Conservation (phyloP, 495 filamentous ascomycete species). For the Lasiosphaeris hirsuta region DNA sequence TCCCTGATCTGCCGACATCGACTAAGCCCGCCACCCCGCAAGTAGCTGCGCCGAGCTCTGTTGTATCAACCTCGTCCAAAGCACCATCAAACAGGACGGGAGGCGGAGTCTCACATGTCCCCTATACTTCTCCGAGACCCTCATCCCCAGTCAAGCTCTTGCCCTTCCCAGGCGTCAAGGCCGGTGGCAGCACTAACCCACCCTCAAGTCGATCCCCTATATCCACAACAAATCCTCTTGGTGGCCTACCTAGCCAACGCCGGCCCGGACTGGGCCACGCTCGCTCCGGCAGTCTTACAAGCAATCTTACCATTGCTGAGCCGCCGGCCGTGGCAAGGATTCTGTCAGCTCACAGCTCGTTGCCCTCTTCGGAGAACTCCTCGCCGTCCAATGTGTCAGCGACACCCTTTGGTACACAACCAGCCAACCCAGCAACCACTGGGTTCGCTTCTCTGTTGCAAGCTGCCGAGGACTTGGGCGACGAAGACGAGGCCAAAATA, state of each 20-base stretch:
- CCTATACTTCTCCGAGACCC: conserved; percentile 35
- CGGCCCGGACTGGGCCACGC: conserved; percentile 11
- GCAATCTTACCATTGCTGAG: conserved; percentile 27
- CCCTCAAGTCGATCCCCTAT: conserved; percentile 23
- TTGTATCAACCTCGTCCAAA: conserved; percentile 40
- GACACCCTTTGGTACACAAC: conserved; percentile 10
- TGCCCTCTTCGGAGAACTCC: conserved; percentile 24
- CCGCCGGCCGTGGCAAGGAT: conserved; percentile 22
- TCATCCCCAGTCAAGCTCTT: conserved; percentile 42
- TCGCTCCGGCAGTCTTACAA: conserved; percentile 26
- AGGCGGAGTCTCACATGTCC: conserved; percentile 18
- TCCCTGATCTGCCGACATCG: conserved; percentile 37
- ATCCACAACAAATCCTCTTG: conserved; percentile 1
- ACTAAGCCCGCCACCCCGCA: conserved; percentile 25
- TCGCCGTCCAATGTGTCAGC: conserved; percentile 14
- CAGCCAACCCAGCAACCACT: conserved; percentile 15
- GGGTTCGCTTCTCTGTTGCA: conserved; percentile 46
- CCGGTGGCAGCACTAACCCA: conserved; percentile 7
- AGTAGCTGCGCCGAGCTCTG: conserved; percentile 36
- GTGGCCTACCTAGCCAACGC: conserved; percentile 7
- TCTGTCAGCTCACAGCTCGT: conserved; percentile 19
- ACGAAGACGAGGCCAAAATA: conserved; percentile 26
- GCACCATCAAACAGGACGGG: conserved; percentile 27
- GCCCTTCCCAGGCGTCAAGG: conserved; percentile 26
- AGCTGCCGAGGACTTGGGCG: conserved; percentile 46